Evolutionary conservation across 2,329 filamentous ascomycete genomes (phyloP), one percentile per base, ranked within the genome.

Genomic region (Clonostachys sp.): DNA sequence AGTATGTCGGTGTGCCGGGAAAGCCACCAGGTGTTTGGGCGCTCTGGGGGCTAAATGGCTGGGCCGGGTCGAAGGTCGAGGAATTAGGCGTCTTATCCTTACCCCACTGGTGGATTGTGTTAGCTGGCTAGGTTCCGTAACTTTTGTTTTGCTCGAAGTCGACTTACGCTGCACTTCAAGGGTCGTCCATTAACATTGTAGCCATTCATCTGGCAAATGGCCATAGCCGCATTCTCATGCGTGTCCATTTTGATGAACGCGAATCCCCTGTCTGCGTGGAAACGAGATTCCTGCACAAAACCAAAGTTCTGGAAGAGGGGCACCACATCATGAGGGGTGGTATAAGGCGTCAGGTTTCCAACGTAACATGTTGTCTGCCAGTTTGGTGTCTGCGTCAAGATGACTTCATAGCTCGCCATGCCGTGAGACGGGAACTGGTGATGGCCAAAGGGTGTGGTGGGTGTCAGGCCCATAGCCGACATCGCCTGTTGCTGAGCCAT

Each of bases 291-390:
- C 45, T 95, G 88, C 41, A 99, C 94, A 61, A 90, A 97, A 48
- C 94, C 94, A 64, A 97, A 99, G 74, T 97, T 97, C 68, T 96
- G 90, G 78, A 99, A 99, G 36, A 99, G 78, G 6, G 94, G 94
- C n/a, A 99, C 88, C 34, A 99, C 83, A 59, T 99, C 94, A 61
- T 91, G 91, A 64, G 96, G 91, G 5, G 91, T 94, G 17, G 94
- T 99, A 74, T 99, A 99, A 1, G 94, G 94, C 5, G 94, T 99
- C 55, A 99, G 74, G 64, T 99, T 99, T 56, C 94, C 94, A 41
- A 99, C 94, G 57, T 99, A 99, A 77, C 88, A 92, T 45, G 94
- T 99, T 2, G 94, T 97, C 78, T 99, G 94, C 94, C 94, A 99
- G 59, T 86, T 86, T 12, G 94, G 92, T 13, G 94, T 97, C 75